phyloP scores from a whole-genome alignment of 768 basidiomycete genomes.

The Goffeauzyma gilvescens region DNA sequence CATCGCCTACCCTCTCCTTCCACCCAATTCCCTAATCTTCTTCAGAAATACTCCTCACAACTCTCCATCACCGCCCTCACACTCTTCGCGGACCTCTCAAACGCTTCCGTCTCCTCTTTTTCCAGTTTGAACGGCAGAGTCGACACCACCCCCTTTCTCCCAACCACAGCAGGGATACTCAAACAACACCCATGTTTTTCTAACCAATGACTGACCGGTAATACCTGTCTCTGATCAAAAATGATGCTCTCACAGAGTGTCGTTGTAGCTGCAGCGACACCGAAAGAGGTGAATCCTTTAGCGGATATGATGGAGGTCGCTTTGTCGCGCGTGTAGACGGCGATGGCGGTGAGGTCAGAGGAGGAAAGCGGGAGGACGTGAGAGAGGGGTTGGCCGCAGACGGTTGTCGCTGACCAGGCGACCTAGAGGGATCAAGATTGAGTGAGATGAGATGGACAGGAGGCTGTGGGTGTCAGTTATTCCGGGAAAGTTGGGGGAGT shows the following conservation, averaged over 20 bases:
- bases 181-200: conserved; percentile 2
- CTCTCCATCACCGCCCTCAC: conserved; percentile 4
- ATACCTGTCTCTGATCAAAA: conserved; percentile 2
- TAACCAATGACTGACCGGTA: conserved; percentile 6
- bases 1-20: no score
- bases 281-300: conserved; percentile 7
- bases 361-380: conserved; percentile 1
- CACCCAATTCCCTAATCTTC: no score
- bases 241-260: conserved; percentile 8
- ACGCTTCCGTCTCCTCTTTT: conserved; percentile 1
- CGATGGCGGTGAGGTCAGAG: background rate
- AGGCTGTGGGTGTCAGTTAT: background rate
- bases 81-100: conserved; percentile 5
- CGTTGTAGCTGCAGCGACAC: conserved; percentile 3
- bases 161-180: conserved; percentile 4
- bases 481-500: background rate
- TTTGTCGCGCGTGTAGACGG: conserved; percentile 2
- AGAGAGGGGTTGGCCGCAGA: conserved; percentile 3
- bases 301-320: conserved; percentile 7
- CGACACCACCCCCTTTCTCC: background rate
- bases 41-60: conserved; percentile 4
- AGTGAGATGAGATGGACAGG: background rate
- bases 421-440: background rate
- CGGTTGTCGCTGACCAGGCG: conserved; percentile 4
- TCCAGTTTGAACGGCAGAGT: conserved; percentile 2